phyloP scores from a whole-genome alignment of 257 asterid species.

The Coffea eugenioides region DNA sequence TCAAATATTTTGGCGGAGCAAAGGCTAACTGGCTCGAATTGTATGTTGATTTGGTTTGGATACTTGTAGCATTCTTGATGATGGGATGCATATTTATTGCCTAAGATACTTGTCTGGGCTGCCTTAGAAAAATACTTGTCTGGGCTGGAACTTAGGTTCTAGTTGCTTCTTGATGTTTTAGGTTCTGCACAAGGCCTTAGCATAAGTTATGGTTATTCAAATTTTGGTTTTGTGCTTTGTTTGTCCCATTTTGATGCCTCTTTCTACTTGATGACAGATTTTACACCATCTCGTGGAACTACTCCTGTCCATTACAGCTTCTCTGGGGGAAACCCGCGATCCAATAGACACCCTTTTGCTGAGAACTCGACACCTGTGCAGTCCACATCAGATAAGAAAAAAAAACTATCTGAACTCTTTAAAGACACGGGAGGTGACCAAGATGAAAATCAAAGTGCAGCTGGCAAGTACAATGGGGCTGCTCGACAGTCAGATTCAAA shows the following conservation, averaged over 20 bases:
- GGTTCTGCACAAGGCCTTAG: too few species aligned
- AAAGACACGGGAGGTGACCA: conserved; percentile 38
- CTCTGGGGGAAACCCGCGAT: conserved; percentile 27
- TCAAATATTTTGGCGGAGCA: neutral
- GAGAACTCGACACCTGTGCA: conserved; percentile 23
- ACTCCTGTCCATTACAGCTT: conserved; percentile 60
- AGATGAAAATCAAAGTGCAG: conserved; percentile 22
- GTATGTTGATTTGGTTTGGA: neutral
- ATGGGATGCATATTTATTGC: neutral
- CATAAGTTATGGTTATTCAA: neutral
- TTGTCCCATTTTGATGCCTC: neutral
- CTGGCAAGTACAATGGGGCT: conserved; percentile 14
- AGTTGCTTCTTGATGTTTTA: neutral
- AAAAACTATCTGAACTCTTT: conserved; percentile 59
- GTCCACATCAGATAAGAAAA: conserved; percentile 52
- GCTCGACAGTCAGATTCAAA: conserved; percentile 9
- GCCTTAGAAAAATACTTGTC: neutral
- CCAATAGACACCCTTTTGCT: conserved; percentile 16
- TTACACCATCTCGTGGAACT: conserved; percentile 69
- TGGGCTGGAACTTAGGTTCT: neutral
- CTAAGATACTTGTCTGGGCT: neutral
- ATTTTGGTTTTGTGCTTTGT: neutral
- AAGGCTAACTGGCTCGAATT: neutral
- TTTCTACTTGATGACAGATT: conserved; percentile 38
- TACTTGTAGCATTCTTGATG: neutral